A percentile compares a stretch with the other conserved stretches of the same genome.
phyloP scores from a whole-genome alignment of 805 yeast genomes.

The Maudiozyma saulgeensis region DNA sequence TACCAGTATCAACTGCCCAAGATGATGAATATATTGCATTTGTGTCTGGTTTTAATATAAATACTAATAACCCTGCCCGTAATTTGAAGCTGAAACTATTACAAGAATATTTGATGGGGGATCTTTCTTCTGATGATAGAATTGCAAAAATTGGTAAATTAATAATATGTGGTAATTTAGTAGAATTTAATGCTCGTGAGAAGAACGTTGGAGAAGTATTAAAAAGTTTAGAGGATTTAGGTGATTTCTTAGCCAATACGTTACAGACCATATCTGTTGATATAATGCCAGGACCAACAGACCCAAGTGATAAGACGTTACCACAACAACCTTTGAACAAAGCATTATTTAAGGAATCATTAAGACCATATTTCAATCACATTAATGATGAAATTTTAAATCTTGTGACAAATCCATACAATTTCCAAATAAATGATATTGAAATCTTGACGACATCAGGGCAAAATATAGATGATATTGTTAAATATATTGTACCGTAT shows the following conservation, averaged over 20 bases:
- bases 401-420: slow-evolving; percentile 61
- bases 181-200: slow-evolving; percentile 29
- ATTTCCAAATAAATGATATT: slow-evolving; percentile 50
- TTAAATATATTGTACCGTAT: slow-evolving; percentile 48
- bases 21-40: slow-evolving; percentile 44
- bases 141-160: slow-evolving; percentile 36
- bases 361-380: slow-evolving; percentile 33
- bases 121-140: slow-evolving; percentile 38
- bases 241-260: slow-evolving; percentile 47
- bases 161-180: slow-evolving; percentile 67
- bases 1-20: slow-evolving; percentile 6
- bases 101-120: slow-evolving; percentile 64
- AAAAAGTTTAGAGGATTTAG: slow-evolving; percentile 49
- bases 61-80: slow-evolving; percentile 33
- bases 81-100: slow-evolving; percentile 46
- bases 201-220: slow-evolving; percentile 46
- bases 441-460: slow-evolving; percentile 71
- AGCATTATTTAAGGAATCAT: slow-evolving; percentile 49
- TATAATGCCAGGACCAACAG: slow-evolving; percentile 75
- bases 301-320: slow-evolving; percentile 73
- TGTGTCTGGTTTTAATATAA: slow-evolving; percentile 64
- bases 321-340: slow-evolving; percentile 90
- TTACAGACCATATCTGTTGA: slow-evolving; percentile 56
- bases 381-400: slow-evolving; percentile 31
- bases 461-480: slow-evolving; percentile 71